These are phyloP conservation scores for Colletotrichum sp. DNA, from an alignment of 2,329 filamentous ascomycete species.

Conservation along the genomic window DNA sequence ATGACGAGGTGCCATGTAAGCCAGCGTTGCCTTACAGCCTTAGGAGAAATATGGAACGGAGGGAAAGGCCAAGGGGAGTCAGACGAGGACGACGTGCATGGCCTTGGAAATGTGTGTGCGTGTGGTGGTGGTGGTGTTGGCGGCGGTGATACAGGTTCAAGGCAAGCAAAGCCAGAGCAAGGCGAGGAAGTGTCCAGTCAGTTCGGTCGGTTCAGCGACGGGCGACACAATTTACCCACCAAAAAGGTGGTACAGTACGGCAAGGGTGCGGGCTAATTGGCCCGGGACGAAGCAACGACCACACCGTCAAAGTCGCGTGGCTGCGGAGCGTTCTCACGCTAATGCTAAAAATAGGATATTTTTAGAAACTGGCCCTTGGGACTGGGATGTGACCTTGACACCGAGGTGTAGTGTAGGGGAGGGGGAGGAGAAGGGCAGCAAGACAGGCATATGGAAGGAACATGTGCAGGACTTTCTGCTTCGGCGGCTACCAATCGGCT, in stretches of 20 bases:
- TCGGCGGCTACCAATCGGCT: slow-evolving; percentile 6
- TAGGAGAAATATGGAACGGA: neutral
- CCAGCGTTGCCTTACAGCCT: neutral
- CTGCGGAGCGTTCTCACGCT: slow-evolving; percentile 1
- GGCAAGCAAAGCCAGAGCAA: neutral
- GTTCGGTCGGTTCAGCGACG: neutral
- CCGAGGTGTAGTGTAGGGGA: neutral
- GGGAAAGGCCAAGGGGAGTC: neutral
- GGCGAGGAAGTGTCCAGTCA: neutral
- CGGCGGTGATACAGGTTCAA: neutral
- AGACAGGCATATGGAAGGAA: neutral
- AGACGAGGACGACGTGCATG: neutral
- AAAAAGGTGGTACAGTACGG: neutral
- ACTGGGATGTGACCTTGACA: neutral
- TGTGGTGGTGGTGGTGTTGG: neutral
- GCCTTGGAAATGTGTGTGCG: neutral
- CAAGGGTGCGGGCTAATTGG: slow-evolving; percentile 1
- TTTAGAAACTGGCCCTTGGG: slow-evolving; percentile 7
- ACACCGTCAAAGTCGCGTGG: slow-evolving; percentile 8
- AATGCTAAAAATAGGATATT: slow-evolving; percentile 21
- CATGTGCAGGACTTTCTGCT: neutral
- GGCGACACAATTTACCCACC: slow-evolving; percentile 11
- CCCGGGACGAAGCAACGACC: neutral
- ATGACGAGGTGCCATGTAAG: neutral
- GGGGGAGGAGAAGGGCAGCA: neutral